Base-by-base conservation (phyloP, 257 asterid species). In the Ajuga chamaepitys region DNA sequence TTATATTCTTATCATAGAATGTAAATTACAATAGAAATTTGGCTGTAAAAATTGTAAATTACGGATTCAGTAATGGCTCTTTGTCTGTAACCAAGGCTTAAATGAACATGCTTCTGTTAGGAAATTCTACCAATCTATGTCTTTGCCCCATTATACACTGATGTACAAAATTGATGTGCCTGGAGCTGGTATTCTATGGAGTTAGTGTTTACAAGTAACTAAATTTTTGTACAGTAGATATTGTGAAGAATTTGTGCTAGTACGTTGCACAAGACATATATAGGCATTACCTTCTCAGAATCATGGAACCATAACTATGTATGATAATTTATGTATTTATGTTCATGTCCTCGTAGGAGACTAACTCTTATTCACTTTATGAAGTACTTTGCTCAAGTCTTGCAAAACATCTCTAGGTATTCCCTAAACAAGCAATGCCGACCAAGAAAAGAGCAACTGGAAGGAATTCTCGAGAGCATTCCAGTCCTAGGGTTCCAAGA, bases 401-500 rank as follows among this genome's bases (percentile, higher is more conserved):
- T 41, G 22, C 53, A 5, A 67, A 71, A 53, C 51, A 28, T 72
- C 46, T 71, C 11, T 75, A 71, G 74, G 74, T 60, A 30, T 47
- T 62, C 44, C 62, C 55, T 70, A 41, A 28, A 71, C 61, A 80
- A 64, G 75, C 66, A 67, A 93, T 93, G 97, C 99, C 75, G 74
- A 86, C 86, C 60, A 86, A 68, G 88, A 87, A 79, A 69, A 88
- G 79, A 68, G 68, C 72, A 76, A 59, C 74, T 42, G 94, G 79
- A 58, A 83, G 71, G 70, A 71, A 70, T 70, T 71, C 88, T 56
- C 80, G 76, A 67, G 96, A 87, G 77, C 67, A 80, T 64, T 81
- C 81, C 58, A 75, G 86, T 74, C 82, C 95, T 10, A 86, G 79
- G 79, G 82, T 77, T 74, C 67, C 87, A 21, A 87, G 87, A 65